phyloP scores from a whole-genome alignment of 805 yeast genomes.

The Saccharomycopsis malanga region DNA sequence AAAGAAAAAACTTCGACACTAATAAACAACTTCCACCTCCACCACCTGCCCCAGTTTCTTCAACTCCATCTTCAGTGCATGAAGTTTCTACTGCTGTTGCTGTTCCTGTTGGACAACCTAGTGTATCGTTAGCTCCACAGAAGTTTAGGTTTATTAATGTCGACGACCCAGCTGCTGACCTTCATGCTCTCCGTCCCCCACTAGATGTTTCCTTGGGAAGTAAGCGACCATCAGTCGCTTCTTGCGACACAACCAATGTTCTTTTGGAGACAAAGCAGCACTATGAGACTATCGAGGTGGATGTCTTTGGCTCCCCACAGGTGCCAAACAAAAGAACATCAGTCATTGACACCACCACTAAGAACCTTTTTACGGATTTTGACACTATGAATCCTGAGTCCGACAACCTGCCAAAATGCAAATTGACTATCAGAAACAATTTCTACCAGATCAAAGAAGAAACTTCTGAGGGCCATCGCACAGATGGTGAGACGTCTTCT shows the following conservation, averaged over 20 bases:
- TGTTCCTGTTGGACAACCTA: not conserved
- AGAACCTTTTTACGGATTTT: slow-evolving; percentile 12
- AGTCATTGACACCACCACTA: slow-evolving; percentile 9
- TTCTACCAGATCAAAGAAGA: not conserved
- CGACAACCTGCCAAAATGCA: slow-evolving; percentile 3
- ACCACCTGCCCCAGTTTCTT: no score
- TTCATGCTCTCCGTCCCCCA: no score
- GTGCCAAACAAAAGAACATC: not conserved
- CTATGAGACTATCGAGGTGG: slow-evolving; percentile 13
- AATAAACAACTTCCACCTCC: no score
- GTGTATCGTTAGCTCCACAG: slow-evolving; percentile 1
- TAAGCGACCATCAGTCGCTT: not conserved
- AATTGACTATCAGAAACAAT: slow-evolving; percentile 6
- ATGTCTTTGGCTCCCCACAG: slow-evolving; percentile 5
- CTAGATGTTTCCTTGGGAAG: not conserved
- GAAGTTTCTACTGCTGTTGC: no score
- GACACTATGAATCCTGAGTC: slow-evolving; percentile 1
- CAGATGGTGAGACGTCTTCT: no score
- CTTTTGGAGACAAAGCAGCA: slow-evolving; percentile 4
- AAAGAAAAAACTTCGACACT: no score
- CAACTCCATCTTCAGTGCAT: no score
- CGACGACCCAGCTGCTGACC: no score
- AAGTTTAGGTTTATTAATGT: not conserved
- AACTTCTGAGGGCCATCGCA: not conserved
- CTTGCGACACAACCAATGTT: not conserved